These are phyloP conservation scores for Musa itinerans DNA, from an alignment of 176 grass and related monocot genomes.

Conservation along the genomic window DNA sequence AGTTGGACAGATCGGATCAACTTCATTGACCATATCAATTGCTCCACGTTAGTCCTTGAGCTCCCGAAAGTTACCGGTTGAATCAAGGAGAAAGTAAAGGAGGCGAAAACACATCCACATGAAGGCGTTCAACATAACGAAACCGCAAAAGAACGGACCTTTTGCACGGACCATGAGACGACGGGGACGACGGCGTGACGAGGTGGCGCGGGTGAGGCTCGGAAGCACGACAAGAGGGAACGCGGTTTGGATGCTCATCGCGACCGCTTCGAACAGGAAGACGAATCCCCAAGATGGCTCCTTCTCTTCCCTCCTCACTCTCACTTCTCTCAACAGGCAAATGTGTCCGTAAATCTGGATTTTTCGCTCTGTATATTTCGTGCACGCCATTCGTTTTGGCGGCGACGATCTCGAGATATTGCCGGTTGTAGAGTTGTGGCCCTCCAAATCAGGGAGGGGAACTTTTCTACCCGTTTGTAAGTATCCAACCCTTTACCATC, in stretches of 20 bases:
- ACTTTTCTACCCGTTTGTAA: neutral
- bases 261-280: neutral
- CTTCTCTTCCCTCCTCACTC: too few relatives aligned
- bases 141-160: neutral
- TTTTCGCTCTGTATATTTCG: neutral
- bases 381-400: slow-evolving; percentile 8
- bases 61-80: neutral
- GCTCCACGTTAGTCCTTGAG: neutral
- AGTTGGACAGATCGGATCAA: too few relatives aligned
- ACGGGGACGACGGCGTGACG: neutral
- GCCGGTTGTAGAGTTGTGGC: neutral
- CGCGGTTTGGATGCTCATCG: slow-evolving; percentile 4
- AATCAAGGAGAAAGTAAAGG: neutral
- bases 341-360: neutral
- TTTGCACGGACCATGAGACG: slow-evolving; percentile 6
- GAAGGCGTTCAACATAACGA: neutral
- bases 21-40: too few relatives aligned
- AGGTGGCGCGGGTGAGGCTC: neutral
- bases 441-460: neutral
- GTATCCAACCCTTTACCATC: too few relatives aligned
- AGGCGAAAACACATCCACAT: too few relatives aligned
- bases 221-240: neutral
- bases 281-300: neutral
- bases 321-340: neutral
- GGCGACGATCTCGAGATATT: neutral